A percentile compares a stretch with the other conserved stretches of the same genome.
Conservation (phyloP, 768 basidiomycete genomes). For the Leccinum boreale region DNA sequence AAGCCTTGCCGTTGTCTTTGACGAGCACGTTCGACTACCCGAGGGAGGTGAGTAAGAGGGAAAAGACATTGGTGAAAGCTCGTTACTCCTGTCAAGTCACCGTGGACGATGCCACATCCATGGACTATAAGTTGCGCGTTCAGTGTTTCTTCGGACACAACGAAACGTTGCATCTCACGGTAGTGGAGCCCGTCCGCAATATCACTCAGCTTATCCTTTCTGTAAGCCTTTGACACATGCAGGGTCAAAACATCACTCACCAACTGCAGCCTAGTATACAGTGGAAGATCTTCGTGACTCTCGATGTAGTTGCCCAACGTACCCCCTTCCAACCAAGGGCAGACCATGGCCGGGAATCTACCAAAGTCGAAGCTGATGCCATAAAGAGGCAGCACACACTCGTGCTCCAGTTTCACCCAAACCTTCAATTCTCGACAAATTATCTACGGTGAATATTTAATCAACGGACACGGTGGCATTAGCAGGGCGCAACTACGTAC, state of each 20-base stretch:
- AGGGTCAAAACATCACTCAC: slow-evolving; percentile 9
- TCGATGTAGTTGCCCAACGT: slow-evolving; percentile 24
- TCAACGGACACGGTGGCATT: neutral
- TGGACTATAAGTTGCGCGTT: slow-evolving; percentile 8
- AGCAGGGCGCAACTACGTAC: neutral
- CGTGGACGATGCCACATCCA: slow-evolving; percentile 36
- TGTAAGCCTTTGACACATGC: neutral
- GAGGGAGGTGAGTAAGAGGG: neutral
- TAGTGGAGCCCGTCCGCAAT: slow-evolving; percentile 23
- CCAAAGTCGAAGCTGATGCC: slow-evolving; percentile 31
- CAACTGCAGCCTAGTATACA: slow-evolving; percentile 6
- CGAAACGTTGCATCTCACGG: slow-evolving; percentile 3
- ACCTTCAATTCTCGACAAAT: slow-evolving; percentile 17
- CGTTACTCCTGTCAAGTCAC: slow-evolving; percentile 44
- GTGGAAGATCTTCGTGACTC: slow-evolving; percentile 3
- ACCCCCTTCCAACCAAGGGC: slow-evolving; percentile 34
- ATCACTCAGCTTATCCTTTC: slow-evolving; percentile 9
- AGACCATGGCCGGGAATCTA: slow-evolving; percentile 31
- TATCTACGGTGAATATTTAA: neutral
- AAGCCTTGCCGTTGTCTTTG: slow-evolving; percentile 27
- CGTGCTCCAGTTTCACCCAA: slow-evolving; percentile 29
- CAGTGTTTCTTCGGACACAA: neutral
- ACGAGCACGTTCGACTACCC: slow-evolving; percentile 36
- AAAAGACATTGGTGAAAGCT: neutral
- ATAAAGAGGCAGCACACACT: slow-evolving; percentile 26